A percentile compares a stretch with the other conserved stretches of the same genome.
Evolutionary conservation across 192 early-diverging fungal genomes (phyloP).

Genomic region (Coemansia sp.): DNA sequence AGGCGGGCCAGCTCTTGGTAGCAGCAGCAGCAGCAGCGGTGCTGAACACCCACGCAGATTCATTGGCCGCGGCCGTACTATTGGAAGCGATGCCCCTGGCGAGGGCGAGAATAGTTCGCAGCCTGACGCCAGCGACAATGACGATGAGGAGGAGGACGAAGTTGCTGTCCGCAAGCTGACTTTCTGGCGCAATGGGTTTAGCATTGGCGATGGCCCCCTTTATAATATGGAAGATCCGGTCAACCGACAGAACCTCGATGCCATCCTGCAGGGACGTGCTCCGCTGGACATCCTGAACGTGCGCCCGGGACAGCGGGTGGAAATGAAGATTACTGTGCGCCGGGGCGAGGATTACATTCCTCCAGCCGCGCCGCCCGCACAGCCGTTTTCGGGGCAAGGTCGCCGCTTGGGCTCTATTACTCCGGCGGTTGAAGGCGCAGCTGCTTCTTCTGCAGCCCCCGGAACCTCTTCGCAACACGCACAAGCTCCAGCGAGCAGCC

Average conservation of each 20-base stretch:
- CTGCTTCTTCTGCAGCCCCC: slow-evolving; percentile 10
- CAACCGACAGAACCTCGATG: slow-evolving; percentile 78
- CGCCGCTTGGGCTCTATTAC: slow-evolving; percentile 71
- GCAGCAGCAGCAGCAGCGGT: background rate
- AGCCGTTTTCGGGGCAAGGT: slow-evolving; percentile 77
- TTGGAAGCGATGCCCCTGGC: slow-evolving; percentile 5
- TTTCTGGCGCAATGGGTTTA: slow-evolving; percentile 97
- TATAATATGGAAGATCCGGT: slow-evolving; percentile 81
- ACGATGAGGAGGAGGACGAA: slow-evolving; percentile 10
- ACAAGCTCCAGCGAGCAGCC: slow-evolving; percentile 7
- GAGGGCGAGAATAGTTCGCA: background rate
- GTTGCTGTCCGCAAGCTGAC: slow-evolving; percentile 68
- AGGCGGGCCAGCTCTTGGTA: slow-evolving; percentile 14
- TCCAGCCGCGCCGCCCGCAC: slow-evolving; percentile 62
- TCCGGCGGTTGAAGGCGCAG: slow-evolving; percentile 20
- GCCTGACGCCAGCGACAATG: background rate
- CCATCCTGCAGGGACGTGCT: slow-evolving; percentile 87
- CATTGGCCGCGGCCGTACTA: slow-evolving; percentile 34
- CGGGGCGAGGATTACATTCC: slow-evolving; percentile 85
- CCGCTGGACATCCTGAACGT: slow-evolving; percentile 86
- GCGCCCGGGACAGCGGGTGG: slow-evolving; percentile 83
- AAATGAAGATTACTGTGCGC: slow-evolving; percentile 77
- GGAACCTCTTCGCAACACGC: slow-evolving; percentile 20
- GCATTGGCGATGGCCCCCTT: slow-evolving; percentile 89
- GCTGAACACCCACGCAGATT: slow-evolving; percentile 9